These are phyloP conservation scores for Beauveria sp. DNA, from an alignment of 2,329 filamentous ascomycete species.

Conservation along the genomic window DNA sequence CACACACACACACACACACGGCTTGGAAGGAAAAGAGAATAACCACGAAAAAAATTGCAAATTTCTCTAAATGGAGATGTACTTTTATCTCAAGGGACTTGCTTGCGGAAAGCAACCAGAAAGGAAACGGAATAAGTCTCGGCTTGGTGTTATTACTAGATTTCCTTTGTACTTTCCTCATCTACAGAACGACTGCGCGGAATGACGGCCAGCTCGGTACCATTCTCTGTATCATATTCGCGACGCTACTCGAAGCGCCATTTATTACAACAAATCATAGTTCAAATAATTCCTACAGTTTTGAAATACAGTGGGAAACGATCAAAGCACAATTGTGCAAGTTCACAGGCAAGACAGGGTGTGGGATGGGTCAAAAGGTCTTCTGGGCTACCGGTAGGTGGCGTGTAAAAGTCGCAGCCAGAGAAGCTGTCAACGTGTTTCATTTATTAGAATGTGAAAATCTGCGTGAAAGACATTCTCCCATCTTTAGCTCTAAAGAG, in stretches of 20 bases:
- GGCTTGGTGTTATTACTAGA: conserved; percentile 6
- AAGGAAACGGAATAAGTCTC: not conserved
- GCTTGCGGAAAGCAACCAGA: conserved; percentile 8
- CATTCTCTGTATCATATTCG: conserved; percentile 18
- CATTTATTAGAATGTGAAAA: too few relatives aligned
- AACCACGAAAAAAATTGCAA: not conserved
- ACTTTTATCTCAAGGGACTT: conserved; percentile 3
- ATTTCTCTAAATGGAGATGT: conserved; percentile 4
- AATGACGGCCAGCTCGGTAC: not conserved
- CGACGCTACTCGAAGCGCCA: conserved; percentile 17
- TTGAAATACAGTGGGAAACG: too few relatives aligned
- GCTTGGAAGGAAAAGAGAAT: not conserved
- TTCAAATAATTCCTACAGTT: not conserved
- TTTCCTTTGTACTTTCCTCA: conserved; percentile 4
- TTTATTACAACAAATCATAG: conserved; percentile 9
- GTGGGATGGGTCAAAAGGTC: not conserved
- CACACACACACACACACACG: not conserved
- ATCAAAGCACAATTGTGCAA: not conserved
- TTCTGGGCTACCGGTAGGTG: conserved; percentile 1
- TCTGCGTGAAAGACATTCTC: too few relatives aligned
- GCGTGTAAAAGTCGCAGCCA: not conserved
- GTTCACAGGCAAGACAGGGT: conserved; percentile 7
- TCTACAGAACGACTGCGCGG: conserved; percentile 4
- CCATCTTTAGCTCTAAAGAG: too few relatives aligned
- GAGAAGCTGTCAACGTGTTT: too few relatives aligned